Evolutionary conservation across 768 basidiomycete species (phyloP).

Genomic region (Tulasnella sp.): DNA sequence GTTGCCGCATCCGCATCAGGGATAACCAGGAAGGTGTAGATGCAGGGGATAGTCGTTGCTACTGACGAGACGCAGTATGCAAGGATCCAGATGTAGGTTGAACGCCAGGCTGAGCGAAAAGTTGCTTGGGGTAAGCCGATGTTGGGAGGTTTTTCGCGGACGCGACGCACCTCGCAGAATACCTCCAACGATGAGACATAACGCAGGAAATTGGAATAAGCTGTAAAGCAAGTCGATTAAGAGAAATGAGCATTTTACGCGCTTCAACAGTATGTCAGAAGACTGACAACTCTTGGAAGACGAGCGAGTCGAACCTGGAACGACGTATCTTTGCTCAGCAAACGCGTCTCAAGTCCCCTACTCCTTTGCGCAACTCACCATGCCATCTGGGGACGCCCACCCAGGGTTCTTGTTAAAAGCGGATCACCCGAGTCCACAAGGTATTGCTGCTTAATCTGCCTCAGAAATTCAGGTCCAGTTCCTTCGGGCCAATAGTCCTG

Average conservation of each 20-base stretch:
- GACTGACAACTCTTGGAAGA: background rate
- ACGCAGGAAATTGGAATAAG: conserved; percentile 6
- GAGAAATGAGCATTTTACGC: background rate
- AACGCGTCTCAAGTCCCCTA: background rate
- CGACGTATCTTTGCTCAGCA: background rate
- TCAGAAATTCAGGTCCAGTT: background rate
- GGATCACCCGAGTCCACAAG: background rate
- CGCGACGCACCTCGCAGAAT: background rate
- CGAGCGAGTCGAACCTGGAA: conserved; percentile 3
- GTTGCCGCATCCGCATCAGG: background rate
- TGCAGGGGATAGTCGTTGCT: background rate
- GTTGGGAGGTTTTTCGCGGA: background rate
- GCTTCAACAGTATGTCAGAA: background rate
- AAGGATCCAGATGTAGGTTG: background rate
- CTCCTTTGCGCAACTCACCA: background rate
- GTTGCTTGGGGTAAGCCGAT: background rate
- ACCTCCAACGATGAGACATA: background rate
- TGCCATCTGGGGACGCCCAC: background rate
- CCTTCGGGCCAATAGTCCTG: conserved; percentile 15
- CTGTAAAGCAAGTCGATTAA: background rate
- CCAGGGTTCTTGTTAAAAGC: background rate
- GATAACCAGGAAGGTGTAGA: background rate
- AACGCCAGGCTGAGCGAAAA: background rate
- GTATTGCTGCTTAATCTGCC: background rate
- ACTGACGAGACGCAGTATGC: background rate